A percentile compares a stretch with the other conserved stretches of the same genome.
These are phyloP conservation scores for Sherardia arvensis DNA, from an alignment of 257 asterid species.

Conservation along the genomic window DNA sequence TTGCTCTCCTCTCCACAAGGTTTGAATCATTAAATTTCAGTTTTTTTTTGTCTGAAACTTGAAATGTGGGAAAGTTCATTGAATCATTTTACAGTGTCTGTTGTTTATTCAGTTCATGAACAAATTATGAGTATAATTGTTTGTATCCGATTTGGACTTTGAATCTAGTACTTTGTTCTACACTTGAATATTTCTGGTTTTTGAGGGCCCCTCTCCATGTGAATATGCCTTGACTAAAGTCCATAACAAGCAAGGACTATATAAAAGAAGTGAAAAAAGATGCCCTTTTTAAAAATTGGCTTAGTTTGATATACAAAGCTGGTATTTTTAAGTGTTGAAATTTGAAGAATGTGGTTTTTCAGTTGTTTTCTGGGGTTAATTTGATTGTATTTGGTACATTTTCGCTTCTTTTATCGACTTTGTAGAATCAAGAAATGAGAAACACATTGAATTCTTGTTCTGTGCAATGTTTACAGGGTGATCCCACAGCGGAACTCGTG, in stretches of 20 bases:
- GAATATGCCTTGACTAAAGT: not conserved
- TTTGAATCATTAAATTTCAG: conserved; percentile 8
- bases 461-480: conserved; percentile 41
- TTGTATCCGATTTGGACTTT: not conserved
- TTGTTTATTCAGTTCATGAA: not conserved
- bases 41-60: not conserved
- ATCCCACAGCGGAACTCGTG: conserved; percentile 55
- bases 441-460: not conserved
- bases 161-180: conserved; percentile 2
- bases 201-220: conserved; percentile 1
- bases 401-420: not conserved
- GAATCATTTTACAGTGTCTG: not conserved
- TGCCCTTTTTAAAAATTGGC: not conserved
- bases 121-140: not conserved
- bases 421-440: not conserved
- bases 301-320: not conserved
- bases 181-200: conserved; percentile 5
- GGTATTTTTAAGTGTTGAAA: not conserved
- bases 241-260: not conserved
- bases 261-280: not conserved
- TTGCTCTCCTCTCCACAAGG: conserved; percentile 79
- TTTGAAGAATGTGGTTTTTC: conserved; percentile 6
- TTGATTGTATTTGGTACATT: not conserved
- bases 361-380: not conserved
- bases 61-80: not conserved